phyloP scores from a whole-genome alignment of 768 basidiomycete species.

The Punctularia strigosozonata region DNA sequence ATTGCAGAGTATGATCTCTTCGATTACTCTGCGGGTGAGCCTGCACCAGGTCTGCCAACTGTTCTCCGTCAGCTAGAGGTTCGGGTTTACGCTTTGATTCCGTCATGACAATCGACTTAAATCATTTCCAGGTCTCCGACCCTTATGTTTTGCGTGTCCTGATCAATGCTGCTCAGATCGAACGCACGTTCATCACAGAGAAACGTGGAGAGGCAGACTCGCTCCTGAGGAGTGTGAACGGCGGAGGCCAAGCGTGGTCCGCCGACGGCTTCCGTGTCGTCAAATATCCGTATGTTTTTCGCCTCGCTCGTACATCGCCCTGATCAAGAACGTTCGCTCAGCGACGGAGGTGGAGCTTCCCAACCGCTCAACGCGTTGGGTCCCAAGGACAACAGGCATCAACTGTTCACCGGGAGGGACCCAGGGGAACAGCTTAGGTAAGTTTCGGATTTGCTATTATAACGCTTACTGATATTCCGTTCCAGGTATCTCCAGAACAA shows the following conservation, averaged over 20 bases:
- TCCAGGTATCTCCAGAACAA: background rate
- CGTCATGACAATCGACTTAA: background rate
- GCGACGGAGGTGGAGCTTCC: constrained; percentile 60
- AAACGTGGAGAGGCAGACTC: constrained; percentile 55
- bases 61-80: constrained; percentile 78
- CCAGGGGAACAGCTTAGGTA: constrained; percentile 11
- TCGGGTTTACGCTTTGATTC: constrained; percentile 12
- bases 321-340: constrained; percentile 14
- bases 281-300: constrained; percentile 45
- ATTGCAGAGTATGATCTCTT: constrained; percentile 68
- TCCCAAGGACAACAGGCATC: constrained; percentile 17
- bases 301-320: background rate
- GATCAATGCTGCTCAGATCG: constrained; percentile 65
- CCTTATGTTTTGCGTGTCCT: constrained; percentile 68
- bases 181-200: constrained; percentile 53
- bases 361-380: constrained; percentile 21
- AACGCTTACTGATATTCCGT: background rate
- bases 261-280: constrained; percentile 50
- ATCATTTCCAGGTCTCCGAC: constrained; percentile 50
- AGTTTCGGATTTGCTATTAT: constrained; percentile 11
- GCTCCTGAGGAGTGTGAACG: constrained; percentile 27
- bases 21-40: constrained; percentile 69
- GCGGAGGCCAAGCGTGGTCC: constrained; percentile 53
- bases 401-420: constrained; percentile 7
- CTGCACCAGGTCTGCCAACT: constrained; percentile 48